phyloP scores from a whole-genome alignment of 352 stramenopile genomes.

The Phytopythium montanum region DNA sequence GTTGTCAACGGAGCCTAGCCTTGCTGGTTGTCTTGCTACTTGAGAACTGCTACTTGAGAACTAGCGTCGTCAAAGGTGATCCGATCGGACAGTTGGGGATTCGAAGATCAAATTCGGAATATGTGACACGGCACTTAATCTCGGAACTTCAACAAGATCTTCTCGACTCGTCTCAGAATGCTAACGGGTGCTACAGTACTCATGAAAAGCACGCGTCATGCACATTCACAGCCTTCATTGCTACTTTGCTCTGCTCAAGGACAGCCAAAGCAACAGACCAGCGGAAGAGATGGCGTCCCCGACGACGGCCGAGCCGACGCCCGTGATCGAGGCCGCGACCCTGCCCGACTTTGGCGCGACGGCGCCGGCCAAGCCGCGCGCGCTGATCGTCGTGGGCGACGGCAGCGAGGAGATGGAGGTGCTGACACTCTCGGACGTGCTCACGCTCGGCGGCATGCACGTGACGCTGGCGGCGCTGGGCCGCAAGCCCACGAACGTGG shows the following conservation, averaged over 20 bases:
- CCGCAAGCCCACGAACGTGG: conserved; percentile 50
- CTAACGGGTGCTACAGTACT: too few species aligned
- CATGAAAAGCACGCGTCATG: too few species aligned
- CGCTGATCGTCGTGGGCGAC: conserved; percentile 55
- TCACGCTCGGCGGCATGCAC: conserved; percentile 52
- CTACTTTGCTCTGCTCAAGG: too few species aligned
- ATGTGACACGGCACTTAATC: too few species aligned
- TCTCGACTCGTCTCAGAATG: too few species aligned
- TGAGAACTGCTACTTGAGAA: too few species aligned
- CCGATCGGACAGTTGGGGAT: conserved; percentile 4
- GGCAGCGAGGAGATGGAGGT: conserved; percentile 69
- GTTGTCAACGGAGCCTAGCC: background rate
- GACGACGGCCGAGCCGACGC: background rate
- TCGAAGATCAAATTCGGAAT: too few species aligned
- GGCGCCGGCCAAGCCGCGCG: conserved; percentile 48
- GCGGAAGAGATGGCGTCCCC: background rate
- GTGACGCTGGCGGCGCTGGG: conserved; percentile 55
- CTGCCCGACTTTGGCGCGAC: background rate
- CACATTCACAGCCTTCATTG: too few species aligned
- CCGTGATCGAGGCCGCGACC: background rate
- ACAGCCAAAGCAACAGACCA: background rate
- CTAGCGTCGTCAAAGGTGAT: background rate
- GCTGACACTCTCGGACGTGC: conserved; percentile 56
- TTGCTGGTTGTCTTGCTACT: background rate
- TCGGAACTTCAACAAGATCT: background rate